Base-by-base conservation (phyloP, 2,329 filamentous ascomycete genomes). In the Fusarium circinatum region DNA sequence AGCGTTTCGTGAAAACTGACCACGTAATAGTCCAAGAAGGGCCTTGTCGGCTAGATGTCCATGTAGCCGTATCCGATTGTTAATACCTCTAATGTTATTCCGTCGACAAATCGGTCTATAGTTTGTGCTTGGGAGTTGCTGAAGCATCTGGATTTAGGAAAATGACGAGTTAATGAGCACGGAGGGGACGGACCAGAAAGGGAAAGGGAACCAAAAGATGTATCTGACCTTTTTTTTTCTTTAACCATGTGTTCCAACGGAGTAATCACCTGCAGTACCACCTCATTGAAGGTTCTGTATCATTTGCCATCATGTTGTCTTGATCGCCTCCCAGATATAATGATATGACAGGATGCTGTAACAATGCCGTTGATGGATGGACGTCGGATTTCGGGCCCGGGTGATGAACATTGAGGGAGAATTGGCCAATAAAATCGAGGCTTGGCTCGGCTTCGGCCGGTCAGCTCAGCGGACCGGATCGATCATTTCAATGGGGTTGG, bases 21-120 rank as follows among this genome's bases (percentile, higher is more conserved):
- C 38, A 14, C 6, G 20, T 44, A 36, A 60, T 45, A 84, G 83
- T 81, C 80, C 65, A 84, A 84, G 82, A 84, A 84, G 78, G 83
- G 83, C 30, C 80, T 84, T 59, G 81, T 84, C 62, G 78, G 67
- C 75, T 83, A 81, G 75, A 72, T 54, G 39, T 36, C 68, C 14
- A 28, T 54, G 52, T 51, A 54, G 48, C 41, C 30, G 51, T 62
- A 57, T 68, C 68, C 57, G 70, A 68, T 72, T 75, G 72, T 71
- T 64, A 73, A 58, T 59, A 60, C 64, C 56, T 48, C 62, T 62
- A 70, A 58, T 71, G 73, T 74, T 74, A 57, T 73, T 68, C 55
- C 56, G 56, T 62, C 61, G 34, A 71, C 64, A 57, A 65, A 49
- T 48, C 57, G 73, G 66, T 70, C 58, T 75, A 70, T 70, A 65